Percentiles rank a stretch among this genome's conserved stretches.
Evolutionary conservation across 1,284 basidiomycete species (phyloP).

Genomic region (Ganoderma resinaceum): DNA sequence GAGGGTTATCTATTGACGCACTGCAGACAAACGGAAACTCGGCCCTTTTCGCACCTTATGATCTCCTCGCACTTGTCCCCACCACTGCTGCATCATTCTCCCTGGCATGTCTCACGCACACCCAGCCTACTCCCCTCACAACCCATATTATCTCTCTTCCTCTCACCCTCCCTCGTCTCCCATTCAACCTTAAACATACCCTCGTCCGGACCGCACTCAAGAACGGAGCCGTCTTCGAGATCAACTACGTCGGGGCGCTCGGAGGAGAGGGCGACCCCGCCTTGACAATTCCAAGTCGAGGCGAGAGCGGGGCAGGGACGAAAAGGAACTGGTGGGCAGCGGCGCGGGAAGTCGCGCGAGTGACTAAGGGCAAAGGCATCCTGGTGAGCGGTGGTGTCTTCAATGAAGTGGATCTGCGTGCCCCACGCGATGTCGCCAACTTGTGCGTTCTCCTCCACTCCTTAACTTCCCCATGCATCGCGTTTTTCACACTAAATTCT

Average conservation of each 20-base stretch:
- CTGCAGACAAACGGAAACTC: slow-evolving; percentile 67
- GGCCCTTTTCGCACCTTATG: slow-evolving; percentile 67
- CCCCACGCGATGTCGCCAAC: slow-evolving; percentile 75
- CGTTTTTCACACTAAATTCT: slow-evolving; percentile 1
- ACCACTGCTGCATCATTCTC: slow-evolving; percentile 77
- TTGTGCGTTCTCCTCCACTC: slow-evolving; percentile 54
- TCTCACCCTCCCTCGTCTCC: slow-evolving; percentile 78
- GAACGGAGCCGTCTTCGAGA: slow-evolving; percentile 86
- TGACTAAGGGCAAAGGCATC: slow-evolving; percentile 79
- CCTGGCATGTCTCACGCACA: slow-evolving; percentile 82
- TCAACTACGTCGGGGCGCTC: slow-evolving; percentile 77
- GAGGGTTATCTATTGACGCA: slow-evolving; percentile 1
- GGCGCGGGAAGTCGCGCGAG: slow-evolving; percentile 74
- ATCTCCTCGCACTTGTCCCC: slow-evolving; percentile 78
- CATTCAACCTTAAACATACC: slow-evolving; percentile 85
- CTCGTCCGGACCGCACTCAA: slow-evolving; percentile 82
- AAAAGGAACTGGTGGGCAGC: slow-evolving; percentile 87
- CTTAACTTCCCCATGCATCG: not conserved
- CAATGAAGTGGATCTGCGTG: slow-evolving; percentile 65
- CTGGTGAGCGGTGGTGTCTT: slow-evolving; percentile 71
- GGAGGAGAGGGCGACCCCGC: slow-evolving; percentile 61
- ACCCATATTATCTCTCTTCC: slow-evolving; percentile 86
- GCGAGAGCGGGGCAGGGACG: slow-evolving; percentile 57
- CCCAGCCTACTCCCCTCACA: slow-evolving; percentile 78
- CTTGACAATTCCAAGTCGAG: slow-evolving; percentile 53